Evolutionary conservation across 768 basidiomycete genomes (phyloP).

Genomic region (Kwoniella sp.): DNA sequence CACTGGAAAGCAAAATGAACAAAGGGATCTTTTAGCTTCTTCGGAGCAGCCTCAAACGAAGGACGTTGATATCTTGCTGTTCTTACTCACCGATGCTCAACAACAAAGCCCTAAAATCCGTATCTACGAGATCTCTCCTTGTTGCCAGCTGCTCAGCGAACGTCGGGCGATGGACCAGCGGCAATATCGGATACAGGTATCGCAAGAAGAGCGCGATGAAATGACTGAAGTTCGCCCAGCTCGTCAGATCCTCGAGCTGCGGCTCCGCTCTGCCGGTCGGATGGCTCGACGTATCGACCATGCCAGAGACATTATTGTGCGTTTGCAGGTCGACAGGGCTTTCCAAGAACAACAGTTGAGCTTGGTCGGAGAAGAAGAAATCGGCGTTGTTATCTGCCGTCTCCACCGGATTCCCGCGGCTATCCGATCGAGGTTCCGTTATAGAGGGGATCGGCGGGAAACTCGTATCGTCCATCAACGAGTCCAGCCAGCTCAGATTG

Average conservation of each 20-base stretch:
- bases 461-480: conserved; percentile 7
- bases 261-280: conserved; percentile 16
- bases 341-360: conserved; percentile 43
- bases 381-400: not conserved
- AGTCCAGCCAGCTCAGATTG: conserved; percentile 16
- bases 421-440: not conserved
- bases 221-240: conserved; percentile 45
- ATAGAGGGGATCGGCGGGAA: not conserved
- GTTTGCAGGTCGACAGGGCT: conserved; percentile 29
- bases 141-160: conserved; percentile 49
- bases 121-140: conserved; percentile 42
- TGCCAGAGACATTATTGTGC: conserved; percentile 4
- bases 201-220: conserved; percentile 47
- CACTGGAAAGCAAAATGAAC: too few species aligned
- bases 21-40: not conserved
- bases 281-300: conserved; percentile 3
- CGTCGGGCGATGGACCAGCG: conserved; percentile 48
- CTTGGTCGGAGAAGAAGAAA: conserved; percentile 40
- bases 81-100: conserved; percentile 44
- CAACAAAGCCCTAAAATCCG: conserved; percentile 47
- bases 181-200: conserved; percentile 46
- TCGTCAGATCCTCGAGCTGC: conserved; percentile 45
- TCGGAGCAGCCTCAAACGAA: too few species aligned
- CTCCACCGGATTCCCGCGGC: not conserved
- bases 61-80: too few species aligned